Evolutionary conservation across 2,329 filamentous ascomycete species (phyloP).

Genomic region (Hypoxylon sp.): DNA sequence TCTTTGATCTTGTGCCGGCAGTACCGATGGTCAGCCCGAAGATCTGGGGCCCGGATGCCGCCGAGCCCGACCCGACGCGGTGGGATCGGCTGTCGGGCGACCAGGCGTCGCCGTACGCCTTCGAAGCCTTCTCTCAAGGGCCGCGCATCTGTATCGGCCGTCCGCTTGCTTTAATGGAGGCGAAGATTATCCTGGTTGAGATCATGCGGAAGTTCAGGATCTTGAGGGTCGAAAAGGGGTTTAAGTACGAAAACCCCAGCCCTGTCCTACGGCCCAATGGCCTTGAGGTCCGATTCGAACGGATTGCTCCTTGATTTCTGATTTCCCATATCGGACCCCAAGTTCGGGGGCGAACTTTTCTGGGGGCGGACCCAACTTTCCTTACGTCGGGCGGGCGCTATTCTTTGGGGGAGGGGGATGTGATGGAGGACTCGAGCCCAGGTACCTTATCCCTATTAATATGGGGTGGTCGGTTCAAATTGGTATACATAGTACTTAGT

Average conservation of each 20-base stretch:
- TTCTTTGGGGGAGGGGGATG: not conserved
- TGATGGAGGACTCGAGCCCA: not conserved
- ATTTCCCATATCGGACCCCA: not conserved
- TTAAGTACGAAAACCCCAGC: constrained; percentile 18
- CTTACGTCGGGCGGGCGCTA: not conserved
- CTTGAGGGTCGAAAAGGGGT: constrained; percentile 14
- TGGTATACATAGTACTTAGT: not conserved
- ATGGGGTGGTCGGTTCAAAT: not conserved
- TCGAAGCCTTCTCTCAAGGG: constrained; percentile 47
- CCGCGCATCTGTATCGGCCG: constrained; percentile 28
- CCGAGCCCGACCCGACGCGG: constrained; percentile 57
- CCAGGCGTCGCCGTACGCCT: constrained; percentile 51
- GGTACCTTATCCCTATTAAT: not conserved
- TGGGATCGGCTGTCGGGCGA: constrained; percentile 52
- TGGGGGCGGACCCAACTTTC: not conserved
- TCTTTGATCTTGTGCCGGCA: constrained; percentile 54
- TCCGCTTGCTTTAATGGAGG: constrained; percentile 34
- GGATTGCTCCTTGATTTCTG: constrained; percentile 9
- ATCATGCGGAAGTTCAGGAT: constrained; percentile 29
- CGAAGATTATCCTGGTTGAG: constrained; percentile 36
- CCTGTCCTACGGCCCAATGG: constrained; percentile 27
- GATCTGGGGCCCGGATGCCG: constrained; percentile 58
- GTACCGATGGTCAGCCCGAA: constrained; percentile 55
- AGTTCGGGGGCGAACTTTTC: not conserved
- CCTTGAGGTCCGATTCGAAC: constrained; percentile 23